Evolutionary conservation across 2,329 filamentous ascomycete genomes (phyloP).

Genomic region (Paracoccidioides lutzii): DNA sequence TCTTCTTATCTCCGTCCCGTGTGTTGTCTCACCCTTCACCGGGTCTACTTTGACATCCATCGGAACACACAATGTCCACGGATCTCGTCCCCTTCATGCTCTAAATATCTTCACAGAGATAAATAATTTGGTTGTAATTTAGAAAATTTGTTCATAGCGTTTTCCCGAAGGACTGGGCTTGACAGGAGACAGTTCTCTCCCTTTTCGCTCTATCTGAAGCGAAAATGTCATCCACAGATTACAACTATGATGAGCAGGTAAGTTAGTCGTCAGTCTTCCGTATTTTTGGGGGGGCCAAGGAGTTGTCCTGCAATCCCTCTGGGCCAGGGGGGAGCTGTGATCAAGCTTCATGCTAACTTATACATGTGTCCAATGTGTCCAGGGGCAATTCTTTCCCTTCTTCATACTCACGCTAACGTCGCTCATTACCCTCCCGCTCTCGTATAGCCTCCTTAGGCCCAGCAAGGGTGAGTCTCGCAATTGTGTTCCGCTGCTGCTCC

Average conservation of each 20-base stretch:
- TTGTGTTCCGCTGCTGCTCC: background rate
- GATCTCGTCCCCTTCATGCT: background rate
- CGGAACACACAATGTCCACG: background rate
- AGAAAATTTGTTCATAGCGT: no score
- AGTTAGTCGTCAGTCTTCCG: constrained; percentile 8
- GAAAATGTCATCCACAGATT: constrained; percentile 71
- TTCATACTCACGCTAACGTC: constrained; percentile 86
- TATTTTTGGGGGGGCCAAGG: background rate
- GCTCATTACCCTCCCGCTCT: constrained; percentile 79
- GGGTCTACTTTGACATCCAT: no score
- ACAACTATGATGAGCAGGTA: constrained; percentile 94
- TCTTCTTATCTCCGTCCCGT: background rate
- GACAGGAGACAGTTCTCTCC: background rate
- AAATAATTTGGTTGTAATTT: background rate
- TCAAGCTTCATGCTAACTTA: constrained; percentile 5
- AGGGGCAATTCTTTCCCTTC: constrained; percentile 98
- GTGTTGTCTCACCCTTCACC: background rate
- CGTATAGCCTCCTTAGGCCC: constrained; percentile 73
- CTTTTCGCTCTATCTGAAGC: background rate
- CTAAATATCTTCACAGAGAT: background rate
- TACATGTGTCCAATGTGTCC: background rate
- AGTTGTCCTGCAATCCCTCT: no score
- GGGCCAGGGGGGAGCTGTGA: no score
- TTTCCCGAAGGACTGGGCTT: no score
- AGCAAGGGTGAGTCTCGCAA: constrained; percentile 44